A percentile compares a stretch with the other conserved stretches of the same genome.
Evolutionary conservation across 371 early-diverging fungal genomes (phyloP).

Genomic region (Lichtheimia ornata): DNA sequence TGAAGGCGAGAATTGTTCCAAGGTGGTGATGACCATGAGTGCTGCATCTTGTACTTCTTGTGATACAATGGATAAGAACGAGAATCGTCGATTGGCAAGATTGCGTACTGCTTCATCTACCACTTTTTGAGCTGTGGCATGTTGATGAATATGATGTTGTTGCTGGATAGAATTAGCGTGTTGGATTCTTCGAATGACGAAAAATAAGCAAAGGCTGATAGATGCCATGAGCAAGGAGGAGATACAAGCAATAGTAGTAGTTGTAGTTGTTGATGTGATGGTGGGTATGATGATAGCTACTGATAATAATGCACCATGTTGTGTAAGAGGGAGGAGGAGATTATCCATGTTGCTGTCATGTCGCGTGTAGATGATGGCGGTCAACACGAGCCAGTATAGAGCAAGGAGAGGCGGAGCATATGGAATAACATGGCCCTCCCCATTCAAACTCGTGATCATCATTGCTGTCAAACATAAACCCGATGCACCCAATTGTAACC

Average conservation of each 20-base stretch:
- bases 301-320: neutral
- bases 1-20: slow-evolving; percentile 54
- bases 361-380: neutral
- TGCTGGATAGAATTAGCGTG: slow-evolving; percentile 3
- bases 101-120: slow-evolving; percentile 26
- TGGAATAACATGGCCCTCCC: neutral
- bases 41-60: slow-evolving; percentile 58
- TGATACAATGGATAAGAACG: slow-evolving; percentile 38
- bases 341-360: neutral
- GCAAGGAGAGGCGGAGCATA: neutral
- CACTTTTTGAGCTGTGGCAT: slow-evolving; percentile 10
- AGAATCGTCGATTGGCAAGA: slow-evolving; percentile 22
- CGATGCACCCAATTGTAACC: neutral
- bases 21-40: slow-evolving; percentile 48
- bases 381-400: neutral
- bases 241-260: neutral
- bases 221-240: neutral
- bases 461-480: neutral
- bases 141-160: slow-evolving; percentile 10
- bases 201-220: slow-evolving; percentile 10
- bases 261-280: neutral
- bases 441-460: neutral
- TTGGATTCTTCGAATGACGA: slow-evolving; percentile 8
- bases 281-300: neutral
- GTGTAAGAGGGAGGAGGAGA: neutral